Evolutionary conservation across 2,329 filamentous ascomycete species (phyloP), one percentile per base, ranked within the genome.

Genomic region (Chaetomium strumarium): DNA sequence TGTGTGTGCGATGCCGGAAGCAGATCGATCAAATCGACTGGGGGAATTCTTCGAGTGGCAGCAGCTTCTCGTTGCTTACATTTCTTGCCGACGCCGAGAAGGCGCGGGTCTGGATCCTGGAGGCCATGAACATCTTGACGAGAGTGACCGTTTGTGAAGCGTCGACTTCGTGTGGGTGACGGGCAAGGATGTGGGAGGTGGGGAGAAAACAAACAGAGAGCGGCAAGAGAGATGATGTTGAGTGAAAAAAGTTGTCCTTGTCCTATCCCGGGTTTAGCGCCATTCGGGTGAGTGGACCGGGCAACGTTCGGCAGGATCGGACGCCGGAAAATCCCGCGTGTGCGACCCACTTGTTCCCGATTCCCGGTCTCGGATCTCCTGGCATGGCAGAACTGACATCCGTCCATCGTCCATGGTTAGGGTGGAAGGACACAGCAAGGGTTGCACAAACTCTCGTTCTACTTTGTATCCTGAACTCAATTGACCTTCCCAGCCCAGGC

Each of bases 81-180:
- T 89, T 80, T 73, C 83, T 79, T 66, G 86, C 84, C 68, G 87
- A 86, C 69, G 81, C 86, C 68, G 88, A 90, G 76, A 91, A 91
- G 70, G 86, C 85, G 68, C 88, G 83, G 75, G 83, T 81, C 78
- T 90, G 86, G 72, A 86, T 76, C 62, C 69, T 77, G 62, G 81
- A 78, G 70, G 81, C 78, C 67, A 85, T 81, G 72, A 92, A 92
- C 89, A 95, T 91, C 60, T 64, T 85, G 71, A 64, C 56, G 59
- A 58, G 49, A 36, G 47, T 53, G 54, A 52, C 36, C 40, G 51
- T 55, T 55, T 41, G 24, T 53, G 53, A 39, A 24, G 31, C 20
- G 49, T 38, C 31, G 51, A 51, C 42, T 43, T 51, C 36, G 52
- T 53, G 42, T 46, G 13, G 46, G 41, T 33, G 38, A 50, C 46